These are phyloP conservation scores for Dothiorella sarmentorum DNA, from an alignment of 2,329 filamentous ascomycete genomes.

Conservation along the genomic window DNA sequence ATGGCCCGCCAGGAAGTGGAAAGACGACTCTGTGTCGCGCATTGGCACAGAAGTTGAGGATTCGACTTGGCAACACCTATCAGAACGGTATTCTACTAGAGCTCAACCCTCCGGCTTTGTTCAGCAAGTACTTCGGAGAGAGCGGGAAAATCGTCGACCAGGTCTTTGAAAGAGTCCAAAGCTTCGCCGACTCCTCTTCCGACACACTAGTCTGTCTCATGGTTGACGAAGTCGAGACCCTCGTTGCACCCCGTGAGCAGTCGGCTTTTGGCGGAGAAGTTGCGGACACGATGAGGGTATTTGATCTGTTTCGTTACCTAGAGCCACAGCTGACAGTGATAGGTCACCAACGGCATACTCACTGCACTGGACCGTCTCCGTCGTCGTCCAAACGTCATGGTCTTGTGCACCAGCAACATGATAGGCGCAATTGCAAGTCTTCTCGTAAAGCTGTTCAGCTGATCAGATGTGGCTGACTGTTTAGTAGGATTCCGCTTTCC, in stretches of 20 bases:
- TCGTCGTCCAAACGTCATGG: constrained; percentile 43
- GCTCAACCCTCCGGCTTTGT: constrained; percentile 44
- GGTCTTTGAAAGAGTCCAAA: constrained; percentile 41
- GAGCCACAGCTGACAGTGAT: background rate
- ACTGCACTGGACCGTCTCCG: constrained; percentile 47
- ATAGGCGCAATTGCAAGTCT: constrained; percentile 35
- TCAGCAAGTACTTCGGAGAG: constrained; percentile 50
- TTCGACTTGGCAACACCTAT: constrained; percentile 41
- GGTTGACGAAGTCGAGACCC: constrained; percentile 48
- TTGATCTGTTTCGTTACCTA: background rate
- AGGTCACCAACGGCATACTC: constrained; percentile 49
- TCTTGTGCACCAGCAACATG: constrained; percentile 52
- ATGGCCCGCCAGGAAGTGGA: constrained; percentile 44
- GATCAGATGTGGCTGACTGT: background rate
- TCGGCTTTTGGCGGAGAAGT: constrained; percentile 41
- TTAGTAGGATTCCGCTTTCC: constrained; percentile 43
- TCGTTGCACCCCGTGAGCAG: constrained; percentile 45
- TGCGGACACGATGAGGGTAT: constrained; percentile 44
- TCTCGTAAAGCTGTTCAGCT: background rate
- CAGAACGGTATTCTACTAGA: constrained; percentile 40
- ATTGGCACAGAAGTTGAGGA: constrained; percentile 51
- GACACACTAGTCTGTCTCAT: background rate
- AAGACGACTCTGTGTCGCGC: constrained; percentile 46
- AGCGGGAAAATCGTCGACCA: constrained; percentile 43
- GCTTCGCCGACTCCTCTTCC: constrained; percentile 26